Conservation (phyloP, 805 yeast genomes). For the Metschnikowia henanensis region DNA sequence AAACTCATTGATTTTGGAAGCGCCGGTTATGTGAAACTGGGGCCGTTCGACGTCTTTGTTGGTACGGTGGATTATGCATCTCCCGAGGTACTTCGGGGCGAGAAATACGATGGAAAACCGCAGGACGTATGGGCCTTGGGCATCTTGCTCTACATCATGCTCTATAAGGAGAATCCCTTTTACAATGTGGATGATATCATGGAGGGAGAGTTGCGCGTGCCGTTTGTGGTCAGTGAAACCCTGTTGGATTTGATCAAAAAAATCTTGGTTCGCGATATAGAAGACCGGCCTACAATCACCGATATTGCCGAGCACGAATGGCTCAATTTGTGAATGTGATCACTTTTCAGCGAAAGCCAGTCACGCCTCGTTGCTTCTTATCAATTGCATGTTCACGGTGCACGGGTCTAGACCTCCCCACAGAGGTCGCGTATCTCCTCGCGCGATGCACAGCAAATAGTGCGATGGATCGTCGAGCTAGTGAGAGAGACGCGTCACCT, state of each 20-base stretch:
- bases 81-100: conserved; percentile 91
- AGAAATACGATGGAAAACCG: conserved; percentile 86
- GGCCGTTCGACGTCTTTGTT: conserved; percentile 96
- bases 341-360: no score
- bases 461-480: neutral
- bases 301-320: conserved; percentile 72
- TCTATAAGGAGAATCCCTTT: conserved; percentile 94
- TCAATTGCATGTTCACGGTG: no score
- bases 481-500: no score
- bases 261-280: conserved; percentile 69
- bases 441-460: conserved; percentile 7
- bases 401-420: neutral
- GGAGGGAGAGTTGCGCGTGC: conserved; percentile 82
- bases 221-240: conserved; percentile 59
- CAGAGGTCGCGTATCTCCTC: conserved; percentile 11
- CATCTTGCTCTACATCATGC: conserved; percentile 80
- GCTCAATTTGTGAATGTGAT: conserved; percentile 32
- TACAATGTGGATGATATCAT: conserved; percentile 93
- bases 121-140: conserved; percentile 99
- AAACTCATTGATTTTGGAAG: conserved; percentile 95
- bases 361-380: no score
- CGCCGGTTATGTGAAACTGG: conserved; percentile 86
- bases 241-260: conserved; percentile 59
- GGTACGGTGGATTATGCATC: conserved; percentile 98
- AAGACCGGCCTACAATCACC: conserved; percentile 69